Conservation (phyloP, 441 rosid species). For the Jatropha multifida region DNA sequence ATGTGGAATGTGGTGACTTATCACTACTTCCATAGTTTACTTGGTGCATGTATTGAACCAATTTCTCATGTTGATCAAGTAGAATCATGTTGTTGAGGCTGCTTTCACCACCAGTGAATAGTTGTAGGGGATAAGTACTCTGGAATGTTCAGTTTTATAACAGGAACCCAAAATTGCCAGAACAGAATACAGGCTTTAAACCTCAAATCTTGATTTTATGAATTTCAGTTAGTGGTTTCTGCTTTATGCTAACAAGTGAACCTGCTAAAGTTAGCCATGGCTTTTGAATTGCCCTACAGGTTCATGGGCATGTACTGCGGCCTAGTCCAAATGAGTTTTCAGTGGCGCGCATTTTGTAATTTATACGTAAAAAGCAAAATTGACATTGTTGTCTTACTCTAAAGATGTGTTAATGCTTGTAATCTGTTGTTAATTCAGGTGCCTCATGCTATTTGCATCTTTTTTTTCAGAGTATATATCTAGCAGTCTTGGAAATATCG, state of each 20-base stretch:
- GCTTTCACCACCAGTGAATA: background rate
- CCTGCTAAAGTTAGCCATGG: background rate
- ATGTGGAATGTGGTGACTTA: background rate
- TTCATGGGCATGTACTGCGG: background rate
- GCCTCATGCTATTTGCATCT: background rate
- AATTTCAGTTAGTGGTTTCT: background rate
- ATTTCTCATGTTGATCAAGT: background rate
- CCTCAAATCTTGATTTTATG: background rate
- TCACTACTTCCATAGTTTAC: background rate
- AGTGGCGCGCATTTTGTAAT: background rate
- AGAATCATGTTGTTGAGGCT: background rate
- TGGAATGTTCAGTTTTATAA: background rate
- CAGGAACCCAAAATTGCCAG: background rate
- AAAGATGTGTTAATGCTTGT: too few species aligned
- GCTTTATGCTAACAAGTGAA: background rate
- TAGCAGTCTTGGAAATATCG: background rate
- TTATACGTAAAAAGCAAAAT: background rate
- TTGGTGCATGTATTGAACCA: too few species aligned
- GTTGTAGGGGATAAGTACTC: too few species aligned
- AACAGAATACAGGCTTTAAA: background rate
- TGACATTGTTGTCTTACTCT: background rate
- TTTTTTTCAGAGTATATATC: background rate
- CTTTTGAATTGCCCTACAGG: background rate
- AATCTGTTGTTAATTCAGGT: background rate
- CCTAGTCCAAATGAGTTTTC: too few species aligned